Base-by-base conservation (phyloP, 2,329 filamentous ascomycete species). In the Chrysoporthe puriensis region DNA sequence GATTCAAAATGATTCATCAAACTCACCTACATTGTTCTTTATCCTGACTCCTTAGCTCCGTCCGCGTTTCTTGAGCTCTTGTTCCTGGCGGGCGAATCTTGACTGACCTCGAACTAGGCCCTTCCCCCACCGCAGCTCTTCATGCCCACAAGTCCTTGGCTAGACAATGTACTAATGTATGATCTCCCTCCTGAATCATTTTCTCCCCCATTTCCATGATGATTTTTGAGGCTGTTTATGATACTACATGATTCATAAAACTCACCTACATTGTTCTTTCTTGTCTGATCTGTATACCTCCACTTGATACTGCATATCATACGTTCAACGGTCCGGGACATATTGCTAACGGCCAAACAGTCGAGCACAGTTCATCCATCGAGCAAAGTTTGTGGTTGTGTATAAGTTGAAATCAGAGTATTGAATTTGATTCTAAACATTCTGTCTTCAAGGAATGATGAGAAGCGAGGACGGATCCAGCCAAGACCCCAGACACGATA, bases 1-100 rank as follows among this genome's bases (percentile, higher is more conserved):
- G 80, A 82, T 77, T 54, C 72, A 70, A 61, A 2, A 71, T 80
- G 78, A 80, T 80, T 81, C 64, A 74, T 71, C 77, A 77, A 72
- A 63, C 72, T 77, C 73, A 78, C 76, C 74, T 69, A 69, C 67
- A 66, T 69, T 69, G 67, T 69, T 69, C 67, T 63, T 64, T 69
- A 74, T 72, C 73, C 70, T 73, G 73, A 76, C 74, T 73, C 52
- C 34, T 48, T 16, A 3, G n/a, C n/a, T 18, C 4, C 13, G 3
- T 14, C 18, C 60, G 42, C 60, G 6, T 21, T 21, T 44, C 16
- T 9, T 18, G 5, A 32, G 2, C 13, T 9, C 21, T 40, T n/a
- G 34, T 26, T 13, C 6, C 13, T 16, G 32, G 50, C 16, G 36
- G 21, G 18, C 5, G 21, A 36, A 66, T 26, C 32, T 43, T 16